Base-by-base conservation (phyloP, 305 asterid species). In the Rubia balearica region DNA sequence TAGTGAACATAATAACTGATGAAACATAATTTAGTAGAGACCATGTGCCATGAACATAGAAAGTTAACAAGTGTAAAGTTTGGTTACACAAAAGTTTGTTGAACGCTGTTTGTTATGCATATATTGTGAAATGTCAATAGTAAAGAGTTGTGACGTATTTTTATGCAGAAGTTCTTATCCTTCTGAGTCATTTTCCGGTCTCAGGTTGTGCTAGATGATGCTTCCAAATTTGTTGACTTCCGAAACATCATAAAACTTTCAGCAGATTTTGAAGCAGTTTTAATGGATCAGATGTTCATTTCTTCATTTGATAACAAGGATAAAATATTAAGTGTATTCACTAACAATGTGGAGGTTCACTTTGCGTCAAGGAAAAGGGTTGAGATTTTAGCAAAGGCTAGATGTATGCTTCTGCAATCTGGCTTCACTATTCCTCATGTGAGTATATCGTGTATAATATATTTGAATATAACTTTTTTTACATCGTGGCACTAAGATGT, bases 321-420 rank as follows among this genome's bases (percentile, higher is more conserved):
- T 78, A 88, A 87, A 80, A 91, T 89, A 77, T 79, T 89, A 79
- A 91, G 89, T 83, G 87, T 78, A 79, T 94, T 80, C 76, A 86
- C 93, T 56, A 88, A 91, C 78, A 91, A 94, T 78, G 91, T 91
- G 59, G 97, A 94, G 88, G 90, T 91, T 65, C 99, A 91, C 82
- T 94, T 91, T 78, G 96, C 97, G 10, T 80, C 90, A 13, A 85
- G 96, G 80, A 94, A 94, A 78, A 94, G 84, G 80, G 82, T 91
- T 72, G 96, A 94, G 77, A 88, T 94, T 80, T 83, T 94, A 84
- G 85, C 96, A 4, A 88, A 85, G 86, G 91, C 97, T 74, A 86
- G 98, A 83, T 76, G 71, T 73, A 73, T 88, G 74, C 97, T 94
- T 81, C 84, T 89, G 48, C 92, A 75, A 67, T 87, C 92, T 65